Percentiles rank a stretch among this genome's conserved stretches.
Conservation (phyloP, 257 asterid species). For the Striga asiatica region DNA sequence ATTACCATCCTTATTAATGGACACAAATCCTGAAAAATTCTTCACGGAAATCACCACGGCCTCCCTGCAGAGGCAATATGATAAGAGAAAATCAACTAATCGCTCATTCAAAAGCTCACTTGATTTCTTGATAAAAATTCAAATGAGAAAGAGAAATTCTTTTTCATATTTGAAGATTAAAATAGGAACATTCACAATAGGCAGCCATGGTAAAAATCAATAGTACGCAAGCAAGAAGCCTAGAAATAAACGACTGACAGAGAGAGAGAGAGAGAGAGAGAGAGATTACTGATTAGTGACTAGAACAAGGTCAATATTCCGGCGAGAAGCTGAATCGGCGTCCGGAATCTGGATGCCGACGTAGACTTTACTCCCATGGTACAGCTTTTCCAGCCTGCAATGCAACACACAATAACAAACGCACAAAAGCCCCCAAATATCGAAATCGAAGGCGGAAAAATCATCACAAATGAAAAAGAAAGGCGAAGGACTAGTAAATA, state of each 20-base stretch:
- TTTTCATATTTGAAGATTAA: not conserved
- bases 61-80: constrained; percentile 36
- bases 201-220: not conserved
- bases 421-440: not conserved
- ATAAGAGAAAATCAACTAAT: constrained; percentile 4
- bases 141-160: not conserved
- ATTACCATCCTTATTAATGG: constrained; percentile 55
- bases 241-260: not conserved
- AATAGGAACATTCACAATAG: not conserved
- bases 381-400: constrained; percentile 60
- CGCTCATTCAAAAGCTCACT: too few relatives aligned
- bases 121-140: not conserved
- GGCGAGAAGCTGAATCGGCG: constrained; percentile 71
- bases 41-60: constrained; percentile 56
- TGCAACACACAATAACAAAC: constrained; percentile 7
- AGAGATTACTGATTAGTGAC: constrained; percentile 44
- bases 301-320: constrained; percentile 67
- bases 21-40: constrained; percentile 53
- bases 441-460: not conserved
- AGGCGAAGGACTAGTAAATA: not conserved
- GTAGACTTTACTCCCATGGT: constrained; percentile 54
- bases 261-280: not conserved
- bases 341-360: constrained; percentile 85
- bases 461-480: not conserved
- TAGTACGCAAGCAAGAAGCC: not conserved